Base-by-base conservation (phyloP, 129 eudicot genomes). In the Flaveria linearis region DNA sequence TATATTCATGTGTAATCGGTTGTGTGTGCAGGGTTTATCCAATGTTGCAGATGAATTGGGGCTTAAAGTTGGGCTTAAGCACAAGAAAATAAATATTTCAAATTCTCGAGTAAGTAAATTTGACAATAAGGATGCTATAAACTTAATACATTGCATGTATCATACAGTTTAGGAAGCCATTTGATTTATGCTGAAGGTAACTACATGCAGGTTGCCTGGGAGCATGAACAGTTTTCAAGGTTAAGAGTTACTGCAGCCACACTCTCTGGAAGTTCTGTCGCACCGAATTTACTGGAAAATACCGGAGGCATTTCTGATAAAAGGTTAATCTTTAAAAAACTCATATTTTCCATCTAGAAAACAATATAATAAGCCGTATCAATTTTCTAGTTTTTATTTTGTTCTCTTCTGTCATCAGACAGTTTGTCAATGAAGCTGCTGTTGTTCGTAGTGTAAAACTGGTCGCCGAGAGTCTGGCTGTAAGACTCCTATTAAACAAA, bases 151-250 rank as follows among this genome's bases (percentile, higher is more conserved):
- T 70, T 41, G 47, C 55, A 28, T 45, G 33, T 52, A 22, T 17
- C 14, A 50, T 50, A 8, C 39, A 43, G 52, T 65, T 64, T 26
- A 45, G 61, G 36, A 81, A 28, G 57, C 51, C 69, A 64, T 64
- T 60, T 22, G 60, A 39, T 56, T 57, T 42, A 57, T 86, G 76
- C 79, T 87, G 60, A 88, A 82, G 73, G 65, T 77, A n/a, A 17
- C 47, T 28, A 82, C 14, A 45, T 79, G 75, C 78, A 94, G 99
- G 99, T 94, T 63, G 97, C 99, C 6, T 94, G 97, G 99, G 99
- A 94, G 85, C 99, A 94, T 80, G 99, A 94, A 79, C 99, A 94
- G 71, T 94, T 94, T 87, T 94, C 97, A 62, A 91, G 97, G 82
- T 78, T 91, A 67, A 84, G 99, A 86, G 92, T 94, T 42, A 94